Base-by-base conservation (phyloP, 371 early-diverging fungal genomes). In the Gilbertella persicaria region DNA sequence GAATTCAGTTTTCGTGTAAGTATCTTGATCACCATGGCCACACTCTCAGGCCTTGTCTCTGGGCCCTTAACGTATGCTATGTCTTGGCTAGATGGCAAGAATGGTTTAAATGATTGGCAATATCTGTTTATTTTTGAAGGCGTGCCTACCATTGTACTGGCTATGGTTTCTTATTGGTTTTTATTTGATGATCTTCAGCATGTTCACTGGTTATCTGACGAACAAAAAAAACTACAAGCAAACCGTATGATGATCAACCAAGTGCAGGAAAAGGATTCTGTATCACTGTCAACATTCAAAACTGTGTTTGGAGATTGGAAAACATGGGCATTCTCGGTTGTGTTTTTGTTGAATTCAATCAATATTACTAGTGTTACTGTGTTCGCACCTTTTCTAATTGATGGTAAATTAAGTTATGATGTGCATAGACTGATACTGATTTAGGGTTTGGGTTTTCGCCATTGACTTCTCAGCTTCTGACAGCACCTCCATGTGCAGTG, bases 401-500 rank as follows among this genome's bases (percentile, higher is more conserved):
- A 54, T 44, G 66, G 66, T 67, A 59, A 44, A 8, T 3, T 7
- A 28, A 14, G 4, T 38, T 50, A 13, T 67, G 82, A 14, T 88
- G 86, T 56, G 55, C 86, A 40, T 83, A 88, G 1, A 83, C 82
- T 37, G 83, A 87, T 33, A 82, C 88, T 58, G 68, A 69, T 16
- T 5, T 52, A 67, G 67, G 67, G 19, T 66, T 69, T 47, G 69
- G 69, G 7, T 69, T 69, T 45, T 30, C 60, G 3, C 35, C 33
- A 0, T 46, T 56, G 16, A 62, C 56, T 0, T 49, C 72, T 17
- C 72, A 64, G 36, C 14, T 67, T 5, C 25, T 71, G 14, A 64
- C 72, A 5, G 72, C 72, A 9, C 68, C 72, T 14, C 67, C 68
- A 5, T 53, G 50, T 41, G 50, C 46, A 2, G 21, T 60, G n/a